Conservation (phyloP, 768 basidiomycete species). For the Zangia roseola region DNA sequence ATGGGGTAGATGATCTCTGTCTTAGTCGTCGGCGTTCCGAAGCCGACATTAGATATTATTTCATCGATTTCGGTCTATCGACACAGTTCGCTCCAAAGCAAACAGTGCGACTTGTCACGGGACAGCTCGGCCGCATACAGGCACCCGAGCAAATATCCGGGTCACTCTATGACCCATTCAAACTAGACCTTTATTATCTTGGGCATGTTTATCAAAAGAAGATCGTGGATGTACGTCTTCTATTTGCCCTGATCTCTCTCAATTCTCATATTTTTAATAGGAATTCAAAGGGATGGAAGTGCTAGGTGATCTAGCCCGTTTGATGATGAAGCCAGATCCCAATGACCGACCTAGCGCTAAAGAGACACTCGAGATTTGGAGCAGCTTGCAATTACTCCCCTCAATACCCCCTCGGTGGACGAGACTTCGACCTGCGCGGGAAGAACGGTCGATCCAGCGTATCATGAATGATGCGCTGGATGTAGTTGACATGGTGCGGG, state of each 20-base stretch:
- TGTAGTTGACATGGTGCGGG: slow-evolving; percentile 12
- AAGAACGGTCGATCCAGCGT: slow-evolving; percentile 11
- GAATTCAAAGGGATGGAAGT: slow-evolving; percentile 8
- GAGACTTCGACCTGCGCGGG: slow-evolving; percentile 2
- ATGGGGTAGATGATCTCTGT: too few relatives aligned
- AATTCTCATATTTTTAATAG: background rate
- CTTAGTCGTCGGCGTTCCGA: too few relatives aligned
- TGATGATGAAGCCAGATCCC: slow-evolving; percentile 9
- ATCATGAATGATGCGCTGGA: slow-evolving; percentile 16
- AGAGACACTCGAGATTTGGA: slow-evolving; percentile 8
- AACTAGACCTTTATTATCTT: slow-evolving; percentile 28
- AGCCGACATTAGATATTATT: slow-evolving; percentile 30
- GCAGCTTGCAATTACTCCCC: background rate
- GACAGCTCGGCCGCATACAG: slow-evolving; percentile 9
- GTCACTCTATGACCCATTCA: slow-evolving; percentile 30
- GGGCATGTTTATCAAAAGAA: slow-evolving; percentile 24
- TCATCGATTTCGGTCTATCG: slow-evolving; percentile 39
- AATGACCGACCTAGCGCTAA: background rate
- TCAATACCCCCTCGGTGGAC: slow-evolving; percentile 6
- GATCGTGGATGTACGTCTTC: slow-evolving; percentile 11
- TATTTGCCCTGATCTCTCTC: background rate
- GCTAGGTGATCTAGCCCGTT: background rate
- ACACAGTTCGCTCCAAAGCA: slow-evolving; percentile 18
- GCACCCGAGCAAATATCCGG: slow-evolving; percentile 23
- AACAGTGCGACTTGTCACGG: background rate